Evolutionary conservation across 2,329 filamentous ascomycete species (phyloP).

Genomic region (Aureobasidium sp.): DNA sequence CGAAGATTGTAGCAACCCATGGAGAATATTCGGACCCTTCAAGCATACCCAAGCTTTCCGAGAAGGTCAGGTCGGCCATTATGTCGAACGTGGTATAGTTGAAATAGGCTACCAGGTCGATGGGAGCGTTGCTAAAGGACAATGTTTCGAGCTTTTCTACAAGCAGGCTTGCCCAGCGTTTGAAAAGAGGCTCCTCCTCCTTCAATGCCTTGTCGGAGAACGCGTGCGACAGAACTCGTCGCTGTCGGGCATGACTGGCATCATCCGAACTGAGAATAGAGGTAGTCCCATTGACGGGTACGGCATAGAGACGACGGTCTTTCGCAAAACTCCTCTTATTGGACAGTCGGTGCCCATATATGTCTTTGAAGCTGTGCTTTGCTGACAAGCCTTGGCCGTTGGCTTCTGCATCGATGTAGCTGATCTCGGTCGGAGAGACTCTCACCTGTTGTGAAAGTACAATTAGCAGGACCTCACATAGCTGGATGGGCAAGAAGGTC

Average conservation of each 20-base stretch:
- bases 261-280: conserved; percentile 28
- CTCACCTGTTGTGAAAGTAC: too few relatives aligned
- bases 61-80: conserved; percentile 25
- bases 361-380: conserved; percentile 36
- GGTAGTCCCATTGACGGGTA: conserved; percentile 17
- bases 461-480: too few relatives aligned
- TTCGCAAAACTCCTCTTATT: conserved; percentile 23
- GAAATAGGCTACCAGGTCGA: conserved; percentile 26
- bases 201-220: conserved; percentile 36
- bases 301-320: conserved; percentile 19
- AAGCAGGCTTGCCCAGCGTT: conserved; percentile 36
- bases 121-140: conserved; percentile 25
- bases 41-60: conserved; percentile 29
- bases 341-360: conserved; percentile 21
- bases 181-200: conserved; percentile 35
- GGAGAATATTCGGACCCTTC: conserved; percentile 20
- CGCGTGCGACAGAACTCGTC: conserved; percentile 35
- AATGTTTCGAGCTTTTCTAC: conserved; percentile 33
- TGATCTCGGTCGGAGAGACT: conserved; percentile 42
- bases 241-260: conserved; percentile 32
- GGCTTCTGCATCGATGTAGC: conserved; percentile 33
- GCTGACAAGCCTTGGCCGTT: conserved; percentile 8
- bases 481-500: too few relatives aligned
- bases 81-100: conserved; percentile 28
- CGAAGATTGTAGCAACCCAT: conserved; percentile 19